These are phyloP conservation scores for Penicillium sp. DNA, from an alignment of 2,329 filamentous ascomycete species.

Conservation along the genomic window DNA sequence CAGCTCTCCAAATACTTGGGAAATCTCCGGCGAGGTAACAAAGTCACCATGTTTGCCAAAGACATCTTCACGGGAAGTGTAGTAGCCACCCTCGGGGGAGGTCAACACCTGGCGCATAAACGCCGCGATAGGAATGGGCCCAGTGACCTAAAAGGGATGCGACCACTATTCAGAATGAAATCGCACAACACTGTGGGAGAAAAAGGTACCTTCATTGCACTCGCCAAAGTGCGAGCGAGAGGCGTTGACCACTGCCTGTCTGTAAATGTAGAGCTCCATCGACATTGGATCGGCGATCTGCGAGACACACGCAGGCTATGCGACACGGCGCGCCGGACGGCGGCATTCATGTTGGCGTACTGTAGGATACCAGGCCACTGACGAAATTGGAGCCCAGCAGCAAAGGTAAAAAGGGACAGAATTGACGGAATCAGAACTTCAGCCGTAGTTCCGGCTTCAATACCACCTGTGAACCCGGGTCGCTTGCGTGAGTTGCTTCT, in stretches of 20 bases:
- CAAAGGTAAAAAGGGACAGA: neutral
- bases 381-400: no score
- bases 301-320: constrained; percentile 20
- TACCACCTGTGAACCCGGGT: no score
- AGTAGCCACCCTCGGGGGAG: constrained; percentile 84
- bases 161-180: no score
- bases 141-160: constrained; percentile 58
- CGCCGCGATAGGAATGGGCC: constrained; percentile 82
- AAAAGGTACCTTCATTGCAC: constrained; percentile 69
- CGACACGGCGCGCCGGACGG: constrained; percentile 24
- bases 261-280: constrained; percentile 29
- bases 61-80: constrained; percentile 69
- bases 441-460: no score
- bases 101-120: constrained; percentile 99
- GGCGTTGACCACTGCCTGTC: constrained; percentile 81
- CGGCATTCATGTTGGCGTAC: constrained; percentile 22
- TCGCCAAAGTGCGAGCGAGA: constrained; percentile 75
- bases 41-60: constrained; percentile 95
- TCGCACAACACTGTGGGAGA: neutral
- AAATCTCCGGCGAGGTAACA: constrained; percentile 94
- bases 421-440: neutral
- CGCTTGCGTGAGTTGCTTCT: neutral
- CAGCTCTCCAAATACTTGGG: constrained; percentile 91
- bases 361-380: no score
- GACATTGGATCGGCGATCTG: constrained; percentile 14